Conservation (phyloP, 2,329 filamentous ascomycete species). For the Sclerotinia trifoliorum region DNA sequence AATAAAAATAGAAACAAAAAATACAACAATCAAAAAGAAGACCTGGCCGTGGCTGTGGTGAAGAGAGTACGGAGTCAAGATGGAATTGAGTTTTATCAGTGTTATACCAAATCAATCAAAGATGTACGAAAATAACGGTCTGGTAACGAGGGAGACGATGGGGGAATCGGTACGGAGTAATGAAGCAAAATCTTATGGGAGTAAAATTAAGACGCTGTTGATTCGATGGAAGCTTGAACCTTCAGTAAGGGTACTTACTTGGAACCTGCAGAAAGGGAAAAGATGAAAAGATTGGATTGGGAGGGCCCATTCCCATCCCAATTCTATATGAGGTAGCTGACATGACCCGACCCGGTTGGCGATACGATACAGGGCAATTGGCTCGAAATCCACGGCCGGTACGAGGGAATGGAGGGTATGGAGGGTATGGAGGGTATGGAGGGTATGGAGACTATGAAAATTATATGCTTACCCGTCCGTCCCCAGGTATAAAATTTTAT, state of each 20-base stretch:
- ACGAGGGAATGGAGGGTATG: no score
- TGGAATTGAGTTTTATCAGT: not conserved
- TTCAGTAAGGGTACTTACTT: no score
- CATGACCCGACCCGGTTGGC: not conserved
- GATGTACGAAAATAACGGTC: constrained; percentile 6
- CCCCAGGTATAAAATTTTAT: not conserved
- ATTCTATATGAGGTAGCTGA: not conserved
- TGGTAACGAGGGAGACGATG: not conserved
- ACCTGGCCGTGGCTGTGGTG: constrained; percentile 6
- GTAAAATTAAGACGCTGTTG: not conserved
- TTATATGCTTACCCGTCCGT: not conserved
- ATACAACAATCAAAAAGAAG: not conserved
- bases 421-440: not conserved
- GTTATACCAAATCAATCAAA: not conserved
- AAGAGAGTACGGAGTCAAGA: not conserved
- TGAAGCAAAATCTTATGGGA: not conserved
- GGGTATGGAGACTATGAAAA: not conserved
- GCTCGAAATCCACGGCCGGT: not conserved
- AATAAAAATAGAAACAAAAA: not conserved
- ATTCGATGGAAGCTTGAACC: constrained; percentile 10
- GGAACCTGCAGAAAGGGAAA: not conserved
- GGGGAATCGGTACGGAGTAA: not conserved
- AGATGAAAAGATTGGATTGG: not conserved
- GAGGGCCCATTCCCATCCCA: not conserved
- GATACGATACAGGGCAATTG: not conserved